A percentile compares a stretch with the other conserved stretches of the same genome.
Conservation (phyloP, 2,329 filamentous ascomycete genomes). For the Metarhizium sp. region DNA sequence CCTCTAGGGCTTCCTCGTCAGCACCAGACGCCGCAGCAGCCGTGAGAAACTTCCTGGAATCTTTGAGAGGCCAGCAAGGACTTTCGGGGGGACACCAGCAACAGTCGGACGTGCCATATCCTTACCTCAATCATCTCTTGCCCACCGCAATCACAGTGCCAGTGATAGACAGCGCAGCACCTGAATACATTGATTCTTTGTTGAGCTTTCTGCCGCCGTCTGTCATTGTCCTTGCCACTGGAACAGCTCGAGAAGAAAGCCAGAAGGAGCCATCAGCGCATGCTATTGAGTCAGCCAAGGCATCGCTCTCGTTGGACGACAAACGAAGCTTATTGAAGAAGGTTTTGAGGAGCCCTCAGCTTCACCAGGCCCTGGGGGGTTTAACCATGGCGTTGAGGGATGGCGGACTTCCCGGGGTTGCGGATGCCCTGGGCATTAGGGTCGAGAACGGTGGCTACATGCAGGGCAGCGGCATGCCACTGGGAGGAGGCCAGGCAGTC, state of each 20-base stretch:
- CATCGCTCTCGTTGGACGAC: conserved; percentile 61
- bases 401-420: conserved; percentile 81
- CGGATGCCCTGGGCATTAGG: conserved; percentile 72
- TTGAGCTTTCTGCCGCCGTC: conserved; percentile 70
- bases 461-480: conserved; percentile 66
- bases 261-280: conserved; percentile 59
- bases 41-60: conserved; percentile 83
- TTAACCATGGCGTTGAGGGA: conserved; percentile 83
- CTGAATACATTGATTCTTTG: conserved; percentile 62
- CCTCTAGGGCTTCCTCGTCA: conserved; percentile 47
- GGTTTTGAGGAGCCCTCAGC: conserved; percentile 82
- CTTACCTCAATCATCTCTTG: conserved; percentile 78
- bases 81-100: conserved; percentile 26
- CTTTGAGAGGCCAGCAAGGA: conserved; percentile 52
- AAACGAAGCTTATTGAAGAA: conserved; percentile 75
- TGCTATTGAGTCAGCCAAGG: conserved; percentile 61
- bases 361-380: conserved; percentile 76
- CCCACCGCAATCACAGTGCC: conserved; percentile 69
- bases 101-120: conserved; percentile 54
- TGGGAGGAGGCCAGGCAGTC: conserved; percentile 82
- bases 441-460: conserved; percentile 81
- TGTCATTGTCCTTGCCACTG: conserved; percentile 67
- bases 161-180: conserved; percentile 56
- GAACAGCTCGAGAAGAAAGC: conserved; percentile 42
- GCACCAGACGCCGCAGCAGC: conserved; percentile 62